These are phyloP conservation scores for Yamadazyma trypodendri DNA, from an alignment of 1,139 yeast genomes.

Conservation along the genomic window DNA sequence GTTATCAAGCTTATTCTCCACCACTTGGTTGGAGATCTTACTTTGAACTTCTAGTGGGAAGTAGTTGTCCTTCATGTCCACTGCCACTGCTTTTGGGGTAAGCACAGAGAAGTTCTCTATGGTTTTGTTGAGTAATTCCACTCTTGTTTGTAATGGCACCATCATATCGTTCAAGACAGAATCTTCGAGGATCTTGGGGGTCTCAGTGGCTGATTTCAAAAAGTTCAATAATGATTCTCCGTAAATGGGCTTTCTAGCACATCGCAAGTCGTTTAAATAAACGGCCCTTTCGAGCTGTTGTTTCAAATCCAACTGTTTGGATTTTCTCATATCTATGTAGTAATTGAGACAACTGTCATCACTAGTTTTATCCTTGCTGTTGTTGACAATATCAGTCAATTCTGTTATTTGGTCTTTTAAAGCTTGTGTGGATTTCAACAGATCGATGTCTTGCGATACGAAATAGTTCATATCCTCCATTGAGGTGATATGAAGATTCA, in stretches of 20 bases:
- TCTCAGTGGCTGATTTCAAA: slow-evolving; percentile 18
- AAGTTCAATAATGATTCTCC: slow-evolving; percentile 44
- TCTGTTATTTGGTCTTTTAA: slow-evolving; percentile 44
- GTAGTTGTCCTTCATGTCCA: slow-evolving; percentile 65
- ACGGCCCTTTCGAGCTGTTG: slow-evolving; percentile 55
- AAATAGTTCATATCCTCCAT: slow-evolving; percentile 49
- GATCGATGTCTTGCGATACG: slow-evolving; percentile 45
- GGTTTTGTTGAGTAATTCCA: slow-evolving; percentile 42
- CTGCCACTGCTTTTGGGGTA: slow-evolving; percentile 82
- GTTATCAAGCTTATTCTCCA: slow-evolving; percentile 40
- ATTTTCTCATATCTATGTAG: slow-evolving; percentile 54
- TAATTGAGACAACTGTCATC: slow-evolving; percentile 59
- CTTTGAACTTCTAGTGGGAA: slow-evolving; percentile 40
- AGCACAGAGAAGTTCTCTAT: slow-evolving; percentile 81
- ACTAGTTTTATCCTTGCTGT: slow-evolving; percentile 28
- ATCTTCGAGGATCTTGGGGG: slow-evolving; percentile 9
- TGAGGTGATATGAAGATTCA: slow-evolving; percentile 59
- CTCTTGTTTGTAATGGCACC: slow-evolving; percentile 42
- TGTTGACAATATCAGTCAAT: slow-evolving; percentile 35
- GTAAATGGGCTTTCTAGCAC: slow-evolving; percentile 55
- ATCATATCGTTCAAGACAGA: slow-evolving; percentile 30
- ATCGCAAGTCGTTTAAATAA: slow-evolving; percentile 65
- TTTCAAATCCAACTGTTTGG: slow-evolving; percentile 49
- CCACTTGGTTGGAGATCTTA: slow-evolving; percentile 33
- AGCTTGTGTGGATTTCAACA: slow-evolving; percentile 47